phyloP scores from a whole-genome alignment of 2,329 filamentous ascomycete genomes.

The Colletotrichum karsti region DNA sequence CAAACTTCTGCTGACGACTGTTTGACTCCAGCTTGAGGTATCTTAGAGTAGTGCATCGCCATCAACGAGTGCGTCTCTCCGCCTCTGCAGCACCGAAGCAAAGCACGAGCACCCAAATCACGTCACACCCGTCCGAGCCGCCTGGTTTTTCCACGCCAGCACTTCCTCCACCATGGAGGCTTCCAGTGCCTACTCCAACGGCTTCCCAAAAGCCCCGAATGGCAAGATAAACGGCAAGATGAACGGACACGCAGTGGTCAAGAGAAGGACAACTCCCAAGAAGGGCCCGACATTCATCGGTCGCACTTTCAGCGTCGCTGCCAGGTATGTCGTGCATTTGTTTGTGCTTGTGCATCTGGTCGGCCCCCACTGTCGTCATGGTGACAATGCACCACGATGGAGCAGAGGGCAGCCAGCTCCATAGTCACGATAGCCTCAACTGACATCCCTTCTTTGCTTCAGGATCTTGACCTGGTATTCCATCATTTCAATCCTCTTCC shows the following conservation, averaged over 20 bases:
- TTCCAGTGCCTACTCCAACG: constrained; percentile 49
- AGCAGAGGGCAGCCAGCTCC: not conserved
- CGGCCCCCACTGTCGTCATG: not conserved
- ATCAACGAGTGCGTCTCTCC: not conserved
- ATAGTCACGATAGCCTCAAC: not conserved
- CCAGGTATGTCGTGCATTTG: constrained; percentile 56
- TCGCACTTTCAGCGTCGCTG: constrained; percentile 56
- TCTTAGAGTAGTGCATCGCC: not conserved
- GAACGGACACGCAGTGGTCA: constrained; percentile 45
- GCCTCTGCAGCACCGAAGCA: not conserved
- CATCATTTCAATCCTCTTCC: constrained; percentile 81
- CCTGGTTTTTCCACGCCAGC: not conserved
- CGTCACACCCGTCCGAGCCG: constrained; percentile 21
- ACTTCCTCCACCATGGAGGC: constrained; percentile 44
- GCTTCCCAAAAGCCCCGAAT: constrained; percentile 34
- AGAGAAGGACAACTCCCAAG: constrained; percentile 37
- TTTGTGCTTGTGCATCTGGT: not conserved
- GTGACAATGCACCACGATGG: not conserved
- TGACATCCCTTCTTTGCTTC: not conserved
- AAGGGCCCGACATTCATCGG: constrained; percentile 41
- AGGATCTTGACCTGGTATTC: constrained; percentile 89
- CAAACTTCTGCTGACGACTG: not conserved
- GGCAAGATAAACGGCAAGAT: constrained; percentile 37
- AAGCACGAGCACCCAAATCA: constrained; percentile 11
- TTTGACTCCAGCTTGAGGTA: not conserved